Evolutionary conservation across 768 basidiomycete genomes (phyloP).

Genomic region (Boletus sp.): DNA sequence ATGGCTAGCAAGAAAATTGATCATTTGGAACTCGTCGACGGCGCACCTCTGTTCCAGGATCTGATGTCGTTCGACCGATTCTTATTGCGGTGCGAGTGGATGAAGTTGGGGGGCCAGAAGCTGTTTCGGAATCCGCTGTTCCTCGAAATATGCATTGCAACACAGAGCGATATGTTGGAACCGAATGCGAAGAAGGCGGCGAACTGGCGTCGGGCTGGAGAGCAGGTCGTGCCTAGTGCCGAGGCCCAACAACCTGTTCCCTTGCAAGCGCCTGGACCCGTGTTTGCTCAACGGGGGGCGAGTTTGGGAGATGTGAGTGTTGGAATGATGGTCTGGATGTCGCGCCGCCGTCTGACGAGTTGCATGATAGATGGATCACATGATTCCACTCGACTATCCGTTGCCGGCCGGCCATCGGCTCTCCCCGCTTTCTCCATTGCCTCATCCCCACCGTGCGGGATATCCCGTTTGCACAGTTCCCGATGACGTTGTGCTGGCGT

Average conservation of each 20-base stretch:
- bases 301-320: slow-evolving; percentile 4
- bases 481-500: background rate
- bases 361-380: background rate
- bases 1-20: background rate
- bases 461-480: background rate
- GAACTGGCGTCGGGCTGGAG: background rate
- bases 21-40: background rate
- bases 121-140: background rate
- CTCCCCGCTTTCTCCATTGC: background rate
- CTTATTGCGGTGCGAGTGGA: background rate
- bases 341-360: background rate
- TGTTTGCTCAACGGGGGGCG: slow-evolving; percentile 20
- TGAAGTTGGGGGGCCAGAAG: background rate
- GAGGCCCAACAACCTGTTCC: background rate
- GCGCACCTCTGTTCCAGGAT: slow-evolving; percentile 37
- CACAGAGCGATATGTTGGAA: background rate
- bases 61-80: slow-evolving; percentile 30
- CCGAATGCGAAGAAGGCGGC: background rate
- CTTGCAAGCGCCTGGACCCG: slow-evolving; percentile 8
- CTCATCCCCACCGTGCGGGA: background rate
- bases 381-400: slow-evolving; percentile 5
- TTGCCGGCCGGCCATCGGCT: background rate
- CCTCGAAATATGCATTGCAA: background rate
- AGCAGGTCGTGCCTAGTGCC: background rate
- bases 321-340: background rate